These are phyloP conservation scores for Hypoxylon sp. DNA, from an alignment of 2,329 filamentous ascomycete genomes.

Conservation along the genomic window DNA sequence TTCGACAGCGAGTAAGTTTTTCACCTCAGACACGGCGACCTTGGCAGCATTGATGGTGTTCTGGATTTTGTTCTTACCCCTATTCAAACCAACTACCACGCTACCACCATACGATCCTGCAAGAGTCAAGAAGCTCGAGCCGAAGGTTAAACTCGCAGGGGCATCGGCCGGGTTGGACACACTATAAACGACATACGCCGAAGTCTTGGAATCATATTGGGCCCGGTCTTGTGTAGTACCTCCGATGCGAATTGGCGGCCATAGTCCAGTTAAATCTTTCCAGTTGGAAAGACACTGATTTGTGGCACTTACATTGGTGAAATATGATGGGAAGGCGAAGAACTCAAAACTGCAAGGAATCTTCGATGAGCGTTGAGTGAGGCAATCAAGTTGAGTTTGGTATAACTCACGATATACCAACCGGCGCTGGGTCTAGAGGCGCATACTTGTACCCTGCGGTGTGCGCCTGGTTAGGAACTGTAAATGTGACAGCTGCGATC, in stretches of 20 bases:
- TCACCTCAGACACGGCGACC: constrained; percentile 60
- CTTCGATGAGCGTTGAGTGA: constrained; percentile 10
- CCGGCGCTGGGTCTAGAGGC: constrained; percentile 59
- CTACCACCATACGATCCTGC: constrained; percentile 64
- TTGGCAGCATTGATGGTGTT: constrained; percentile 69
- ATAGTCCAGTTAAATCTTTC: constrained; percentile 64
- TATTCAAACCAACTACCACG: constrained; percentile 68
- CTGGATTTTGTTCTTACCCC: constrained; percentile 65
- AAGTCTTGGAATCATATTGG: constrained; percentile 62
- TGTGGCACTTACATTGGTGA: constrained; percentile 66
- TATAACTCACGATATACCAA: constrained; percentile 61
- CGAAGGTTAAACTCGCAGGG: constrained; percentile 65
- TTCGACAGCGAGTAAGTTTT: constrained; percentile 68
- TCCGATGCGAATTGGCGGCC: constrained; percentile 70
- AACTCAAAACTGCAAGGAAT: constrained; percentile 64
- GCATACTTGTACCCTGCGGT: constrained; percentile 50
- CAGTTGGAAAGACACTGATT: constrained; percentile 67
- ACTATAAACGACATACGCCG: constrained; percentile 65
- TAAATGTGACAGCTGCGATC: constrained; percentile 53
- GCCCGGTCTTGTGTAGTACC: constrained; percentile 72
- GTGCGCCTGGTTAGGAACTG: constrained; percentile 52
- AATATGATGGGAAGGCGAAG: constrained; percentile 69
- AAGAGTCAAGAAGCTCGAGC: constrained; percentile 66
- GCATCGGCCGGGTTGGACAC: constrained; percentile 65
- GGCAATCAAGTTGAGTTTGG: not conserved